These are phyloP conservation scores for Begonia fuchsioides DNA, from an alignment of 306 rosid species.

Conservation along the genomic window DNA sequence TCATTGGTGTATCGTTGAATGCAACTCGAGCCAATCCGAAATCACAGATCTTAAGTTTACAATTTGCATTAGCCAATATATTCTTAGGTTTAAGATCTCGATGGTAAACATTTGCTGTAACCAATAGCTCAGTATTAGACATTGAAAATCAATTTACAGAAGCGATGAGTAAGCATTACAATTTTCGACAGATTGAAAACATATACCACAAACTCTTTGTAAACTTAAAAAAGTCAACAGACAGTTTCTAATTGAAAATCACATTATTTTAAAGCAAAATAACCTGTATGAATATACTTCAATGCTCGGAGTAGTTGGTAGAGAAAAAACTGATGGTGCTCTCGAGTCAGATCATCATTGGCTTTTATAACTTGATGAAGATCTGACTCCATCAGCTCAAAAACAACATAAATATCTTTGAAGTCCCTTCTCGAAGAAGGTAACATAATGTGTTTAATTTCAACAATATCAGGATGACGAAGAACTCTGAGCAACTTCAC, in stretches of 20 bases:
- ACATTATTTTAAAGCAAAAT: conserved; percentile 3
- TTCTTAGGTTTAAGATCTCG: conserved; percentile 96
- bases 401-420: conserved; percentile 84
- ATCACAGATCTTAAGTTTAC: conserved; percentile 92
- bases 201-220: neutral
- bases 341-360: conserved; percentile 73
- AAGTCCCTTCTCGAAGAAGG: conserved; percentile 87
- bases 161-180: neutral
- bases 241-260: neutral
- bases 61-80: conserved; percentile 92
- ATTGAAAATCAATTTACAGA: neutral
- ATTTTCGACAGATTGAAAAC: neutral
- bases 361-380: conserved; percentile 97
- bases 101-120: conserved; percentile 88
- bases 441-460: conserved; percentile 82
- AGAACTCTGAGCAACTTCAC: conserved; percentile 90
- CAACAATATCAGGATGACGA: conserved; percentile 94
- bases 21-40: conserved; percentile 97
- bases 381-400: conserved; percentile 97
- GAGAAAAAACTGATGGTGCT: conserved; percentile 89
- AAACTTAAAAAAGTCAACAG: neutral
- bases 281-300: conserved; percentile 90
- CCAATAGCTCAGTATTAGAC: conserved; percentile 19
- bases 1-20: conserved; percentile 72
- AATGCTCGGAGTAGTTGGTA: conserved; percentile 95